Evolutionary conservation across 805 yeast genomes (phyloP).

Genomic region (Candida lessepsii): DNA sequence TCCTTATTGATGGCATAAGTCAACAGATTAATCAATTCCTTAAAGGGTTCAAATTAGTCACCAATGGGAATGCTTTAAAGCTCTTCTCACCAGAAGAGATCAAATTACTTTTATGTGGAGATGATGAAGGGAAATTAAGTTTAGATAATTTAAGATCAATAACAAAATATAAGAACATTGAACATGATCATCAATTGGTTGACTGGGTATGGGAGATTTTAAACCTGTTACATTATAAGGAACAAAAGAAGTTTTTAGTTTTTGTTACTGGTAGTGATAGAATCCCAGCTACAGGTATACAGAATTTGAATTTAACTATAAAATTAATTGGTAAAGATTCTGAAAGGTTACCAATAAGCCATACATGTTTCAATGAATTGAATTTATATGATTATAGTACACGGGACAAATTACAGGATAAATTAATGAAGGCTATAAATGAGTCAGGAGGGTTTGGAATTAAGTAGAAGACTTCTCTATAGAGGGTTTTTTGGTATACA

Average conservation of each 20-base stretch:
- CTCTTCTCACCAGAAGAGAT: conserved; percentile 81
- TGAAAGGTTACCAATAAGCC: conserved; percentile 75
- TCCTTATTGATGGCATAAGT: conserved; percentile 53
- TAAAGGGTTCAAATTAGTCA: conserved; percentile 71
- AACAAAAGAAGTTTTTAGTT: conserved; percentile 62
- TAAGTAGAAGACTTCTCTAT: conserved; percentile 46
- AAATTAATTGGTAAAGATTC: conserved; percentile 52
- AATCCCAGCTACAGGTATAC: conserved; percentile 89
- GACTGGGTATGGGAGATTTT: conserved; percentile 89
- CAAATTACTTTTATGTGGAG: conserved; percentile 75
- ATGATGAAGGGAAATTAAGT: conserved; percentile 65
- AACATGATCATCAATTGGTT: conserved; percentile 43
- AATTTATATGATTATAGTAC: conserved; percentile 67
- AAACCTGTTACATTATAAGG: conserved; percentile 37
- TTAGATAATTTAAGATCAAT: conserved; percentile 63
- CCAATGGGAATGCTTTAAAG: conserved; percentile 78
- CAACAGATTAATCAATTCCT: conserved; percentile 57
- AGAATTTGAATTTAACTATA: conserved; percentile 57
- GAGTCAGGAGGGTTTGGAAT: conserved; percentile 89
- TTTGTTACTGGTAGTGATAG: conserved; percentile 92
- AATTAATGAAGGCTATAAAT: conserved; percentile 65
- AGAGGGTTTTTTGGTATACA: too few relatives aligned
- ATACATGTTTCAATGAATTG: conserved; percentile 92
- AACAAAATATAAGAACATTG: conserved; percentile 55
- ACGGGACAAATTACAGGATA: conserved; percentile 52